These are phyloP conservation scores for Teunomyces stri DNA, from an alignment of 805 yeast species.

Conservation along the genomic window DNA sequence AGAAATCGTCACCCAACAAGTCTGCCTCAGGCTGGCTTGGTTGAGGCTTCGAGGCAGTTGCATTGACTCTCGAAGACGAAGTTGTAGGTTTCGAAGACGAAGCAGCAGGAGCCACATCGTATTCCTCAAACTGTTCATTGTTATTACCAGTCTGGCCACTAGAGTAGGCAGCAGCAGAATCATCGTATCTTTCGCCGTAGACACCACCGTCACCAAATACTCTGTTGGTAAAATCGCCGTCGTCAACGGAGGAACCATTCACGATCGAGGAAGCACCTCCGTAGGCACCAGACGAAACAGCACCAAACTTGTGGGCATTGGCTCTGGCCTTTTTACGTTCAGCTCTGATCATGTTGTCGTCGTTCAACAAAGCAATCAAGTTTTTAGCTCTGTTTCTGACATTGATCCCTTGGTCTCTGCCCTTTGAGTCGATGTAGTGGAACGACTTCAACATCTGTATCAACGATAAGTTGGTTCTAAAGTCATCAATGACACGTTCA, in stretches of 20 bases:
- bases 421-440: slow-evolving; percentile 91
- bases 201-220: slow-evolving; percentile 74
- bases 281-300: slow-evolving; percentile 54
- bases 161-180: slow-evolving; percentile 45
- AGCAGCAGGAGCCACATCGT: slow-evolving; percentile 40
- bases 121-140: slow-evolving; percentile 56
- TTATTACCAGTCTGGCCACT: slow-evolving; percentile 32
- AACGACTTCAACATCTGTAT: slow-evolving; percentile 87
- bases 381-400: slow-evolving; percentile 89
- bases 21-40: slow-evolving; percentile 43
- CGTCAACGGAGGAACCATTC: slow-evolving; percentile 35
- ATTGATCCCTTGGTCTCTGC: slow-evolving; percentile 93
- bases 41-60: slow-evolving; percentile 27
- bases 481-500: slow-evolving; percentile 93
- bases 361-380: slow-evolving; percentile 66
- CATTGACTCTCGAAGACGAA: slow-evolving; percentile 33
- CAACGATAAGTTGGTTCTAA: slow-evolving; percentile 75
- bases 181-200: slow-evolving; percentile 64
- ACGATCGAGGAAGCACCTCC: slow-evolving; percentile 51
- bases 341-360: slow-evolving; percentile 69
- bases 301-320: slow-evolving; percentile 78
- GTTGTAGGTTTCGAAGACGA: slow-evolving; percentile 25
- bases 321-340: slow-evolving; percentile 92
- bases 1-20: slow-evolving; percentile 47
- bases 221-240: slow-evolving; percentile 50